Evolutionary conservation across 140 eudicot genomes (phyloP), one percentile per base, ranked within the genome.

Genomic region (Cichorium intybus): DNA sequence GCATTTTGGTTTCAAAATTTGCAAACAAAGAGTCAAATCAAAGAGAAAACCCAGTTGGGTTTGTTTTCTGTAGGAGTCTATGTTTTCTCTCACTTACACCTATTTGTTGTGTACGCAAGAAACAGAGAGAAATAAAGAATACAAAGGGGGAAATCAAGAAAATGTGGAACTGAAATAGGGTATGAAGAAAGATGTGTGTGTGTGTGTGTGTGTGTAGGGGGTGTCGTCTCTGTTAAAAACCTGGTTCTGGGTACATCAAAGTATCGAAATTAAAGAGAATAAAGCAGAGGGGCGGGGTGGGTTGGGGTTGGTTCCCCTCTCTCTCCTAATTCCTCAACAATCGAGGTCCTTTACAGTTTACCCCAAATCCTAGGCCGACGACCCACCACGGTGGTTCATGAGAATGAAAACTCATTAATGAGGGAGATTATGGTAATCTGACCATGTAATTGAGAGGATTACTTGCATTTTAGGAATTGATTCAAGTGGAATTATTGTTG

Each of bases 1-100:
- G 89, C 85, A 81, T 81, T 81, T 51, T 76, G 79, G 75, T 66
- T 72, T 47, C 65, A 63, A 74, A 52, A 49, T 45, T 33, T 67
- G 54, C 54, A 76, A 60, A 68, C 74, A 75, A 74, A 74, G 77
- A 69, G 81, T 78, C 80, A 68, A 80, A 74, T 71, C 74, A 65
- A 37, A 22, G 66, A 34, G 66, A 65, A 80, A 67, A 56, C 71
- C 60, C 66, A 64, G 73, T 51, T 77, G 68, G 46, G 76, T 41
- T 60, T 33, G 55, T 10, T 62, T 55, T 59, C 49, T 60, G 45
- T 54, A 73, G 72, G 74, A 60, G 64, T 59, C 79, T 75, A 59
- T 66, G 15, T 11, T 41, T 54, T 72, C 65, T 62, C 77, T 71
- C 47, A n/a, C 72, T 77, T 49, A 39, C 78, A 49, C 77, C 73